A percentile compares a stretch with the other conserved stretches of the same genome.
phyloP scores from a whole-genome alignment of 768 basidiomycete species.

The Brasilioporus rufonigricans region DNA sequence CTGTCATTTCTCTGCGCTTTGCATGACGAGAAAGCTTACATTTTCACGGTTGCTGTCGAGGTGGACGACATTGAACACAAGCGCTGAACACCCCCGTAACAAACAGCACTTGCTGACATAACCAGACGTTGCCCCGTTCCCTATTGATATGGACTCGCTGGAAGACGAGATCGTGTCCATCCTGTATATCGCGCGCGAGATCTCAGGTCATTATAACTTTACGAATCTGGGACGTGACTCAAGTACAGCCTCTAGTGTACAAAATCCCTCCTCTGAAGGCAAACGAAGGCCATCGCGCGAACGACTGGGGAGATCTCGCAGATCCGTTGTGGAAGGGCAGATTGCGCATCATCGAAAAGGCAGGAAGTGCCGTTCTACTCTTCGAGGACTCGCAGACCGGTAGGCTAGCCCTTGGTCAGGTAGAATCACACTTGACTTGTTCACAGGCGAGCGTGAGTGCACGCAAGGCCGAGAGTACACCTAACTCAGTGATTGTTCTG shows the following conservation, averaged over 20 bases:
- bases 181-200: conserved; percentile 85
- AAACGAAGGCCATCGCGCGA: conserved; percentile 88
- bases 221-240: conserved; percentile 14
- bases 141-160: conserved; percentile 45
- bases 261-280: conserved; percentile 85
- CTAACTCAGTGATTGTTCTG: conserved; percentile 3
- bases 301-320: conserved; percentile 87
- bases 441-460: conserved; percentile 64
- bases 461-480: conserved; percentile 10
- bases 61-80: conserved; percentile 23
- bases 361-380: conserved; percentile 60
- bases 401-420: conserved; percentile 34
- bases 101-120: conserved; percentile 22
- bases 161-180: conserved; percentile 88
- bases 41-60: conserved; percentile 27
- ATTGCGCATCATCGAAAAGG: conserved; percentile 79
- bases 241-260: conserved; percentile 58
- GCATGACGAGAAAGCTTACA: conserved; percentile 20
- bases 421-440: conserved; percentile 3
- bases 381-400: conserved; percentile 83
- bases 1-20: conserved; percentile 1
- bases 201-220: conserved; percentile 62
- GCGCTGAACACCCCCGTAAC: neutral
- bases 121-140: conserved; percentile 2
- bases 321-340: conserved; percentile 90